Evolutionary conservation across 768 basidiomycete genomes (phyloP), one percentile per base, ranked within the genome.

Genomic region (Russula vinacea): DNA sequence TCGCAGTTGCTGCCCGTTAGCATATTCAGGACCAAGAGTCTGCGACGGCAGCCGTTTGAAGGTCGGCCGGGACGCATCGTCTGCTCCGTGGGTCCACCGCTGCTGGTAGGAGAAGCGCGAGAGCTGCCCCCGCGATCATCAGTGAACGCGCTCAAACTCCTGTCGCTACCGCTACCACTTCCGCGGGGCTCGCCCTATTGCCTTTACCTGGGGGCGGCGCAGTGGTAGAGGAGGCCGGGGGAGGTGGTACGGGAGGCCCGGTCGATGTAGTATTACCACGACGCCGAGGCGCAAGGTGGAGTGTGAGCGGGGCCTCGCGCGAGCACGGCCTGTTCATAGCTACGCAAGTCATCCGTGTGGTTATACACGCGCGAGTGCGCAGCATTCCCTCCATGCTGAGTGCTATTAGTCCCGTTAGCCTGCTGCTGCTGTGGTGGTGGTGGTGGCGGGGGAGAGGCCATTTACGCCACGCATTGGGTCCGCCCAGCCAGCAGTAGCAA

Each of bases 11-110:
- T 5, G 63, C 16, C 22, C 84, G 75, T 91, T 90, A 54, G 80
- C 67, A 65, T 78, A 78, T 40, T 75, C 75, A 2, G 87, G 86
- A 1, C 80, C 88, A n/a, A 91, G 74, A 11, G 87, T 87, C 75
- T 88, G 87, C 53, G 86, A 88, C 1, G 89, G 84, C 42, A 88
- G 72, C 51, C 89, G 78, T 77, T 92, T 92, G 71, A 89, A 90
- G 33, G 84, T 79, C 13, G 89, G 89, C 1, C 89, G 72, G 65
- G 70, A 62, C 62, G n/a, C 56, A 6, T 62, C 64, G 16, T 76
- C 77, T 35, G 69, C 16, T 53, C 64, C 60, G 68, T 71, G 73
- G 59, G 61, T 51, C 72, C 39, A 62, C 67, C 70, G 39, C 68
- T 69, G 37, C 71, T 62, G 64, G 62, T 67, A 33, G 64, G 63